Base-by-base conservation (phyloP, 352 stramenopile genomes). In the Phytopythium ostracodes region DNA sequence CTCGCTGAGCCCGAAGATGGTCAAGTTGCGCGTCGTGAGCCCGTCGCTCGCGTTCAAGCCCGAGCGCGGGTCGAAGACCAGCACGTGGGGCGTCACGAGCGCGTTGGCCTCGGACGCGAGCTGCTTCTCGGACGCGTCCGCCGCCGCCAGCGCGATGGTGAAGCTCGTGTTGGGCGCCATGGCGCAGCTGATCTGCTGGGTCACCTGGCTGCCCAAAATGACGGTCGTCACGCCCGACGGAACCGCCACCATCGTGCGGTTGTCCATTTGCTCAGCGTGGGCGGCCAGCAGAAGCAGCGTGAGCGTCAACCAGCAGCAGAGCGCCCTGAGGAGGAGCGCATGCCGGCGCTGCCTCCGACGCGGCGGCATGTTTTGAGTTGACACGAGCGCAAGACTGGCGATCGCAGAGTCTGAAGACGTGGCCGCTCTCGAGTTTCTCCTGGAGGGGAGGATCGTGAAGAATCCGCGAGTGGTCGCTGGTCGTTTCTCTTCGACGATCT, bases 201-300 rank as follows among this genome's bases (percentile, higher is more conserved):
- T 71, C 49, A 80, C 63, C 8, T 70, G 64, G 4, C 52, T 62
- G 38, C 71, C 68, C 12, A 87, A 53, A 46, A 74, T 63, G 27
- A 88, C 73, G 2, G 71, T 78, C 44, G 73, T 87, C 56, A 84
- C 65, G 56, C 79, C 79, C 12, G 68, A 71, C 18, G 81, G 81
- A 35, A 91, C 81, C n/a, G 73, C 60, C 47, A 90, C 76, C 24
- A 79, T 53, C 67, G 52, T 51, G 11, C 65, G 59, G 17, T 63
- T 60, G 46, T 69, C 52, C 9, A 42, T 59, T 46, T 18, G 35
- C 52, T 8, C 44, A 38, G 49, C 52, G 51, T 49, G 57, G 33
- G 18, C 54, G 27, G 5, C 25, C 22, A 27, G 25, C 15, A 29
- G 27, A 24, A 66, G 44, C 53, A 71, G 29, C 24, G 59, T 22